phyloP scores from a whole-genome alignment of 345 rosid genomes.

The Turnera subulata region DNA sequence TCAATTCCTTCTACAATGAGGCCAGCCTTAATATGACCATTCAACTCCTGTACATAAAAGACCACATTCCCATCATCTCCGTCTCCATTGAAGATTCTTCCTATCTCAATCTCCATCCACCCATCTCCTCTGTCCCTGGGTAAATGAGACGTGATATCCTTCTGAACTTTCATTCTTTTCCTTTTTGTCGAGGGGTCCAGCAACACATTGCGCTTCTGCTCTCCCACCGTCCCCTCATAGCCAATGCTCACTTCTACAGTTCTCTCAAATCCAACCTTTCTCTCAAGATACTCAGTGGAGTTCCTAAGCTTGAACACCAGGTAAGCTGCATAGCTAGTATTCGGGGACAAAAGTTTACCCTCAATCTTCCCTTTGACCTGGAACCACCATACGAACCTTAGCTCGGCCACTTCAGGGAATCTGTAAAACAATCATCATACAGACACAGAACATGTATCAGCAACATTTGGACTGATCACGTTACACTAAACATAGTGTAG shows the following conservation, averaged over 20 bases:
- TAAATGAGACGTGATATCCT: too few relatives aligned
- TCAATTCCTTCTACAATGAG: conserved; percentile 37
- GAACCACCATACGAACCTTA: conserved; percentile 22
- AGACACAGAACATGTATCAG: neutral
- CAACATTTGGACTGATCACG: too few relatives aligned
- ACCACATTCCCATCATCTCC: conserved; percentile 18
- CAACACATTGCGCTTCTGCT: neutral
- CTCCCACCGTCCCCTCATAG: neutral
- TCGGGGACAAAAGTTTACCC: conserved; percentile 18
- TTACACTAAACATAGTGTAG: too few relatives aligned
- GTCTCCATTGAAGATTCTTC: conserved; percentile 16
- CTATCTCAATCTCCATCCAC: conserved; percentile 35
- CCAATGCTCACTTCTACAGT: conserved; percentile 19
- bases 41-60: conserved; percentile 18
- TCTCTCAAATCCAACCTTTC: conserved; percentile 20
- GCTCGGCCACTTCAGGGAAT: conserved; percentile 29
- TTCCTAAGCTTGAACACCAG: conserved; percentile 25
- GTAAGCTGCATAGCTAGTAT: conserved; percentile 24
- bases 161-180: neutral
- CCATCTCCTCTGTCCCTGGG: conserved; percentile 26
- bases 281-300: too few relatives aligned
- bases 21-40: conserved; percentile 17
- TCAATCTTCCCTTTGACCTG: conserved; percentile 28
- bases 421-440: conserved; percentile 8
- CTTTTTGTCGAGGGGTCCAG: conserved; percentile 9